Evolutionary conservation across 1,284 basidiomycete species (phyloP).

Genomic region (Peniophora sp.): DNA sequence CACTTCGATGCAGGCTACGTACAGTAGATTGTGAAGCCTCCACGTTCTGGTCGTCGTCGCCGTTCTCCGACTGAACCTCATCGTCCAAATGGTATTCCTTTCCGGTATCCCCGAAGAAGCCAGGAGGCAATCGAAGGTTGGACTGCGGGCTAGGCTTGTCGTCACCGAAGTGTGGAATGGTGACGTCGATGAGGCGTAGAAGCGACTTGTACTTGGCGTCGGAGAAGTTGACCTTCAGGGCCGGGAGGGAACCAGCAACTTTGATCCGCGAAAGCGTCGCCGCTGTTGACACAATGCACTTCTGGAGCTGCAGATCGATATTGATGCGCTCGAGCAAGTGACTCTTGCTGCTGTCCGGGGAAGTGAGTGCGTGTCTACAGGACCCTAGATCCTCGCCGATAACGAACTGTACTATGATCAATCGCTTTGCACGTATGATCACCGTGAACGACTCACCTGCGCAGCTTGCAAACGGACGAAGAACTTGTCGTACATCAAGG

Average conservation of each 20-base stretch:
- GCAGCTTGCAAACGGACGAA: conserved; percentile 82
- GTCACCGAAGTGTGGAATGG: conserved; percentile 80
- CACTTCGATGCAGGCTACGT: no score
- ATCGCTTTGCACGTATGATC: no score
- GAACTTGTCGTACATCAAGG: conserved; percentile 95
- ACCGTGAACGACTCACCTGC: conserved; percentile 68
- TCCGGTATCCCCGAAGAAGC: conserved; percentile 43
- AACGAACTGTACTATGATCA: no score
- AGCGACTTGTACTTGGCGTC: conserved; percentile 94
- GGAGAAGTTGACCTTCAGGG: conserved; percentile 89
- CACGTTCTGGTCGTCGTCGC: background rate
- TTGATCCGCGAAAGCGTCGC: conserved; percentile 88
- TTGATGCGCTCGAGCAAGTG: conserved; percentile 94
- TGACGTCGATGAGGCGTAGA: conserved; percentile 89
- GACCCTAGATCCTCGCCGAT: conserved; percentile 82
- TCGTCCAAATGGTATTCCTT: conserved; percentile 70
- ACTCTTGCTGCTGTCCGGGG: conserved; percentile 44
- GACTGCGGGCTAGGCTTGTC: conserved; percentile 33
- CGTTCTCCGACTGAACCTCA: conserved; percentile 38
- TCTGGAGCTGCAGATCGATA: conserved; percentile 87
- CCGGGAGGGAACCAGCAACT: conserved; percentile 85
- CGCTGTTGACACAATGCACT: conserved; percentile 87
- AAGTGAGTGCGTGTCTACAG: conserved; percentile 71
- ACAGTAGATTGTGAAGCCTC: background rate
- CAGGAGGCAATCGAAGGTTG: conserved; percentile 33